Percentiles rank a stretch among this genome's conserved stretches.
Conservation (phyloP, 176 grass and related monocot species). For the Triticum timopheevii region DNA sequence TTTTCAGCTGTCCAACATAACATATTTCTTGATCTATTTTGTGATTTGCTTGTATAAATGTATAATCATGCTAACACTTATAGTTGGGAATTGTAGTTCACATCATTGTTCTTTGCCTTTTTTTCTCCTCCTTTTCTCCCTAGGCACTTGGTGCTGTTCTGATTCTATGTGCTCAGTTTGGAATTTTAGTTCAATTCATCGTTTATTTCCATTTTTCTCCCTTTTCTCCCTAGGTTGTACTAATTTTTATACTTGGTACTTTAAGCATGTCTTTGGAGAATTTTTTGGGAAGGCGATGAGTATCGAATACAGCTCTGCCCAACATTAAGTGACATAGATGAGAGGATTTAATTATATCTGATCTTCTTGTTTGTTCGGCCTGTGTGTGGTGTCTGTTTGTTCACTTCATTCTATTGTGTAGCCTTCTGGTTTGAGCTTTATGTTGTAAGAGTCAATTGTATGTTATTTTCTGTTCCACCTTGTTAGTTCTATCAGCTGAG, state of each 20-base stretch:
- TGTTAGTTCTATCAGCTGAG: not conserved
- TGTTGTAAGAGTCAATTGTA: not conserved
- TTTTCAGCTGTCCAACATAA: not conserved
- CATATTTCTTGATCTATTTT: not conserved
- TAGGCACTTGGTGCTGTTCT: not conserved
- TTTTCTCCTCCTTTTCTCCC: not conserved
- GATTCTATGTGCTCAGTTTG: not conserved
- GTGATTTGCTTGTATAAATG: not conserved
- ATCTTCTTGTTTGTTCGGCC: not conserved
- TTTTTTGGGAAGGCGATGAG: not conserved
- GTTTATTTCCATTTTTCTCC: conserved; percentile 1
- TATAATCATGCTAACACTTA: not conserved
- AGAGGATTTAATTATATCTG: not conserved
- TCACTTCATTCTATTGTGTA: not conserved
- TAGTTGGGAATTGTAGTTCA: not conserved
- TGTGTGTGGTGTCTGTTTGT: not conserved
- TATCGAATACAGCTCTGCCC: not conserved
- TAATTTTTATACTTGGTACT: not conserved
- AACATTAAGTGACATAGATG: not conserved
- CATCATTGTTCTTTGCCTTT: conserved; percentile 2
- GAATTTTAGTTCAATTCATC: not conserved
- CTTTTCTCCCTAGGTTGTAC: not conserved
- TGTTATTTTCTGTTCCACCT: not conserved
- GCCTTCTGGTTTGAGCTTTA: conserved; percentile 5
- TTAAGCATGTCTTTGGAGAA: not conserved